Conservation (phyloP, 2,329 filamentous ascomycete genomes). For the Paramyrothecium sp. region DNA sequence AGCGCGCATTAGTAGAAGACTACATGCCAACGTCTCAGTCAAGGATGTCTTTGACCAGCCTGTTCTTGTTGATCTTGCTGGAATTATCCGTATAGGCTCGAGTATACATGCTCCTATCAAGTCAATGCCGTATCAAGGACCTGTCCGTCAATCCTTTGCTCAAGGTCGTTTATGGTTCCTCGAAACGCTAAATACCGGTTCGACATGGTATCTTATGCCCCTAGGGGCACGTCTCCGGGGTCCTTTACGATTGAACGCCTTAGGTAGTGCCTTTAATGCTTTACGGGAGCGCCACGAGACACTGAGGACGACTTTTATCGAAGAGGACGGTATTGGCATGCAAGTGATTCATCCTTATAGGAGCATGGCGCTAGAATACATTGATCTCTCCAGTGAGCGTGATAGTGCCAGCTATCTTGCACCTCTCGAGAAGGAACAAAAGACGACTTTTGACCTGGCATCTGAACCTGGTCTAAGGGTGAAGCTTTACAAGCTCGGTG, state of each 20-base stretch:
- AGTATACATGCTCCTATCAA: not conserved
- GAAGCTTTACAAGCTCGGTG: slow-evolving; percentile 6
- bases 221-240: slow-evolving; percentile 8
- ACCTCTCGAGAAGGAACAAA: slow-evolving; percentile 11
- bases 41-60: slow-evolving; percentile 9
- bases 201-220: slow-evolving; percentile 12
- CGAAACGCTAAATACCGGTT: slow-evolving; percentile 10
- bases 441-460: slow-evolving; percentile 17
- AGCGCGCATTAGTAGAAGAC: slow-evolving; percentile 1
- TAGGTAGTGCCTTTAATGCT: slow-evolving; percentile 6
- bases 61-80: not conserved
- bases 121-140: not conserved
- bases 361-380: not conserved
- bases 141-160: slow-evolving; percentile 10
- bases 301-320: slow-evolving; percentile 11
- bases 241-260: slow-evolving; percentile 5
- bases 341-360: slow-evolving; percentile 7
- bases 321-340: not conserved
- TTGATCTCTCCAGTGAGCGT: slow-evolving; percentile 3
- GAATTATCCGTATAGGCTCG: not conserved
- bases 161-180: slow-evolving; percentile 12
- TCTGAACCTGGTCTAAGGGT: slow-evolving; percentile 19
- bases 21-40: slow-evolving; percentile 5
- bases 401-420: not conserved
- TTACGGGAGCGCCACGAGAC: slow-evolving; percentile 15